Base-by-base conservation (phyloP, 805 yeast species). In the Ogataea pignaliae region DNA sequence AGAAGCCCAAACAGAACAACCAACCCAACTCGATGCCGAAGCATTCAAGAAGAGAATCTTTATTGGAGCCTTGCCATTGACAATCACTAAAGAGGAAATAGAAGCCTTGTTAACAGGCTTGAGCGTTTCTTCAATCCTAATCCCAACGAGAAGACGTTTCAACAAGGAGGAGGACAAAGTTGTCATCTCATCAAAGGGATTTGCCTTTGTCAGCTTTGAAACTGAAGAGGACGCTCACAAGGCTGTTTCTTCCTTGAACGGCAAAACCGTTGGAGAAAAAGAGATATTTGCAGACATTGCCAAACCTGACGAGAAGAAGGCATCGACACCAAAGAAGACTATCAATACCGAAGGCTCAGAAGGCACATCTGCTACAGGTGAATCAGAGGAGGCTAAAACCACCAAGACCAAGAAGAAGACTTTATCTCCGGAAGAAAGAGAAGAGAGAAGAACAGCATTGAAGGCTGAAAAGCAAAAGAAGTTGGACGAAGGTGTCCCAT, bases 171-270 rank as follows among this genome's bases (percentile, higher is more conserved):
- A 51, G 36, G 56, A 56, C 32, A 48, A 55, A 28, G 48, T 42
- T 10, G 51, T 59, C 31, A 47, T 52, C 36, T 57, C 56, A 36
- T 57, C 64, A 6, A 57, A 57, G 44, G 69, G 69, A 37, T 59
- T 53, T 49, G 79, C 73, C 1, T 78, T 83, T 58, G 77, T 81
- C 50, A 76, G 75, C 51, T 79, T 83, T 52, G 71, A 77, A 40
- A 66, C 73, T 46, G 78, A 81, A 52, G 85, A 76, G 40, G 72
- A 73, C 37, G 95, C 88, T 57, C 66, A 75, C 56, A 68, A 71
- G 60, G 96, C 95, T n/a, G 78, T 62, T 28, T 53, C 46, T n/a
- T 51, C 55, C 16, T 55, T 60, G 31, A 53, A 55, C 15, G 66
- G 63, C 30, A 57, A 60, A 44, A 51, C 46, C 12, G 56, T 66